Base-by-base conservation (phyloP, 2,329 filamentous ascomycete species). In the Seiridium cupressi region DNA sequence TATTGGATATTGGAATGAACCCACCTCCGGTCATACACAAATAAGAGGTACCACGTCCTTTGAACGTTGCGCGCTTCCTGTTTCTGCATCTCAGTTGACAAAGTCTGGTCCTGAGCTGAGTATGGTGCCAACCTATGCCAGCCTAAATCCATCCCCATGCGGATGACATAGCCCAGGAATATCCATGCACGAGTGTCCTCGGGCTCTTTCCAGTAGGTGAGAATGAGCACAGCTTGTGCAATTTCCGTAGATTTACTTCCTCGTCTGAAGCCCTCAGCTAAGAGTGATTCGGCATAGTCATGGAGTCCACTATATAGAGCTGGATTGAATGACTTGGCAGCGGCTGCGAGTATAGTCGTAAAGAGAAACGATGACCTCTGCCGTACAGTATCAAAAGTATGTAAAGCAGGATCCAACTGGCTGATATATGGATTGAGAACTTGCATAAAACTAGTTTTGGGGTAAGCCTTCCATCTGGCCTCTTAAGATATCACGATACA, bases 151-250 rank as follows among this genome's bases (percentile, higher is more conserved):
- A 77, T 74, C 55, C 72, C 72, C 66, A 77, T 74, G 6, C 76
- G 67, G 44, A 78, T 77, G 0, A 72, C 74, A 59, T 77, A 76
- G 3, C 76, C 76, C 7, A 78, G 63, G 1, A 72, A 67, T 18
- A 74, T 67, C 75, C 76, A 78, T 3, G 72, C 73, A 10, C 76
- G 68, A 9, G 71, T 75, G 60, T 79, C 76, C 6, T 74, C 71
- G 3, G 74, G 73, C 46, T 77, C 74, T 63, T 78, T 79, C 74
- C 75, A 78, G 61, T 77, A 77, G 2, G 76, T 78, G 5, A 75
- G 59, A 7, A 76, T 63, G n/a, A 75, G 64, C 7, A 77, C 72
- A 0, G 72, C 75, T 60, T 78, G 76, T 1, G 74, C 73, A 5
- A 71, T 71, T 55, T 78, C 76, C 2, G 69, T 65, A 0, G 75